Evolutionary conservation across 2,329 filamentous ascomycete genomes (phyloP), one percentile per base, ranked within the genome.

Genomic region (Hymenoscyphus fructigenus): DNA sequence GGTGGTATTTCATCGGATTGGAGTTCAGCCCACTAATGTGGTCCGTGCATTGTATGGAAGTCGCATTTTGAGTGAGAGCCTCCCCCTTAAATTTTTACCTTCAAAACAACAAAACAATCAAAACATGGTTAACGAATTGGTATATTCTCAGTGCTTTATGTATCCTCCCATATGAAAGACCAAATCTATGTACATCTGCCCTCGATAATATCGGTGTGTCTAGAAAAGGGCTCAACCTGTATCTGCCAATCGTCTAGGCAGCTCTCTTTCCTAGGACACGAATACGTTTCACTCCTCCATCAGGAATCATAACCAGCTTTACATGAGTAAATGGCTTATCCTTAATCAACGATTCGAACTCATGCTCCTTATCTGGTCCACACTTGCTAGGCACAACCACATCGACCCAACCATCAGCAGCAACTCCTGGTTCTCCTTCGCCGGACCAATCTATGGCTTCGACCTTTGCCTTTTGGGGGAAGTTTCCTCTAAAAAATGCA

Each of bases 241-340:
- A 12, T 53, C 2, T 57, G n/a, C 14, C 3, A 12, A 36, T 23
- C 20, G 15, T 61, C 57, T 70, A 73, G 55, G 67, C 38, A 57
- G 65, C 69, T 50, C 87, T 82, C 74, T 84, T 87, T 2, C 90
- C 91, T 76, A 91, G 88, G 1, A 94, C 87, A 57, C 92, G 86
- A 69, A 97, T 84, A 69, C 93, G 83, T 86, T 96, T 97, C 2
- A 97, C 91, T 28, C 94, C 93, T 38, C 94, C 93, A 77, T 98
- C 93, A 0, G 94, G 94, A 71, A 97, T 92, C 76, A 97, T 95
- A 7, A 74, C 63, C 50, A 98, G 82, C 84, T 96, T 97, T 26
- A 93, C 88, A 79, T 95, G 93, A 14, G 90, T 92, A 73, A 92
- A 91, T 2, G 82, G 79, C 75, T 81, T 83, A 44, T 86, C 85